These are phyloP conservation scores for Gentiana straminea DNA, from an alignment of 257 asterid species.

Conservation along the genomic window DNA sequence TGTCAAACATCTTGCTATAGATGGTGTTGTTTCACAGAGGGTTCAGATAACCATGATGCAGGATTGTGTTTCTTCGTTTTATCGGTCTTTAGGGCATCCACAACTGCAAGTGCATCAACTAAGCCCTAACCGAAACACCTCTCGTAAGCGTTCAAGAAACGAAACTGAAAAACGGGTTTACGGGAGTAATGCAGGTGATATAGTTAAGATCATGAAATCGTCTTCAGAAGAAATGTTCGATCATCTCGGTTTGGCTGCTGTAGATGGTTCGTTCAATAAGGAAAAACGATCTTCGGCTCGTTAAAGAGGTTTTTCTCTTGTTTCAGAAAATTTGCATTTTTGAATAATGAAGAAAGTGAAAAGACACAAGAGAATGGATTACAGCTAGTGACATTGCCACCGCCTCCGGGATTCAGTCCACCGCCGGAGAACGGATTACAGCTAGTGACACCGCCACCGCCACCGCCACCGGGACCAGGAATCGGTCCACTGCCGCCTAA, in stretches of 20 bases:
- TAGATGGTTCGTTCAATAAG: slow-evolving; percentile 22
- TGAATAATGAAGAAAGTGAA: slow-evolving; percentile 21
- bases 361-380: slow-evolving; percentile 11
- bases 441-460: slow-evolving; percentile 3
- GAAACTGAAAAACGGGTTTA: neutral
- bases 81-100: slow-evolving; percentile 53
- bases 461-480: slow-evolving; percentile 1
- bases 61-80: slow-evolving; percentile 48
- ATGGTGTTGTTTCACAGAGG: slow-evolving; percentile 25
- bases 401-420: slow-evolving; percentile 11
- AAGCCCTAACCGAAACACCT: slow-evolving; percentile 24
- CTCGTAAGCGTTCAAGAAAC: slow-evolving; percentile 13
- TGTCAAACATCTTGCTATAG: slow-evolving; percentile 33
- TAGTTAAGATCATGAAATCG: slow-evolving; percentile 24
- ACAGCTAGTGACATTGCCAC: slow-evolving; percentile 8
- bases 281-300: slow-evolving; percentile 30
- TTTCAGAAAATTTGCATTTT: slow-evolving; percentile 44
- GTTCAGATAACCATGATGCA: slow-evolving; percentile 33
- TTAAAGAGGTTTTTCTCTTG: slow-evolving; percentile 32
- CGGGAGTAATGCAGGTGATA: slow-evolving; percentile 12
- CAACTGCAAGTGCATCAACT: slow-evolving; percentile 55
- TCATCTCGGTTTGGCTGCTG: slow-evolving; percentile 40
- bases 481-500: slow-evolving; percentile 19
- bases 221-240: slow-evolving; percentile 41
- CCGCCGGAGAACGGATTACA: slow-evolving; percentile 14